These are phyloP conservation scores for Trametes villosa DNA, from an alignment of 768 basidiomycete species.

Conservation along the genomic window DNA sequence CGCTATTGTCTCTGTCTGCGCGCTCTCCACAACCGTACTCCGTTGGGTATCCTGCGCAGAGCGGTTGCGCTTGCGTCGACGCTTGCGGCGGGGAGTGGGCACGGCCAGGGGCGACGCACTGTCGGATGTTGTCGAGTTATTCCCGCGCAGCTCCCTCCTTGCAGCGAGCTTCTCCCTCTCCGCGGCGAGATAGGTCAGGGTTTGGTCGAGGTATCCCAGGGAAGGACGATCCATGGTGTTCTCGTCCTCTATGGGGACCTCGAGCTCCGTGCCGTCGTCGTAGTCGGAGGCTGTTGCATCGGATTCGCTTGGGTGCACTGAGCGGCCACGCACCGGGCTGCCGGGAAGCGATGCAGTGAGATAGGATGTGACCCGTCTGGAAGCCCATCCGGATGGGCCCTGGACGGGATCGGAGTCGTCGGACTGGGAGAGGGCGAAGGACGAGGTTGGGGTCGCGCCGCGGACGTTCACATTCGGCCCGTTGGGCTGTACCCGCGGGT, in stretches of 20 bases:
- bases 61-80: conserved; percentile 37
- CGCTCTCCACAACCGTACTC: conserved; percentile 6
- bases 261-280: conserved; percentile 31
- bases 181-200: conserved; percentile 73
- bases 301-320: conserved; percentile 24
- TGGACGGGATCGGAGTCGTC: conserved; percentile 42
- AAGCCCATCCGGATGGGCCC: conserved; percentile 70
- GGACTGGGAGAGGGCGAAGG: conserved; percentile 37
- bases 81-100: conserved; percentile 41
- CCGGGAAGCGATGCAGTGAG: conserved; percentile 42
- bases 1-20: conserved; percentile 18
- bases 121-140: conserved; percentile 39
- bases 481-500: conserved; percentile 44
- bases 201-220: conserved; percentile 72
- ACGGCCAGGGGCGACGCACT: conserved; percentile 45
- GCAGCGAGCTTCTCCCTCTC: conserved; percentile 67
- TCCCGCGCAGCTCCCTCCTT: conserved; percentile 30
- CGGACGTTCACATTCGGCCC: conserved; percentile 26
- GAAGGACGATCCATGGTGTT: conserved; percentile 57
- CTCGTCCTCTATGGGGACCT: conserved; percentile 30
- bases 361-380: conserved; percentile 61
- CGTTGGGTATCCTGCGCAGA: conserved; percentile 26
- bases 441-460: conserved; percentile 32
- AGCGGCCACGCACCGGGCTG: conserved; percentile 16
- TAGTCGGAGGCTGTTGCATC: conserved; percentile 30